Evolutionary conservation across 441 rosid genomes (phyloP), one percentile per base, ranked within the genome.

Genomic region (Gossypium gossypioides): DNA sequence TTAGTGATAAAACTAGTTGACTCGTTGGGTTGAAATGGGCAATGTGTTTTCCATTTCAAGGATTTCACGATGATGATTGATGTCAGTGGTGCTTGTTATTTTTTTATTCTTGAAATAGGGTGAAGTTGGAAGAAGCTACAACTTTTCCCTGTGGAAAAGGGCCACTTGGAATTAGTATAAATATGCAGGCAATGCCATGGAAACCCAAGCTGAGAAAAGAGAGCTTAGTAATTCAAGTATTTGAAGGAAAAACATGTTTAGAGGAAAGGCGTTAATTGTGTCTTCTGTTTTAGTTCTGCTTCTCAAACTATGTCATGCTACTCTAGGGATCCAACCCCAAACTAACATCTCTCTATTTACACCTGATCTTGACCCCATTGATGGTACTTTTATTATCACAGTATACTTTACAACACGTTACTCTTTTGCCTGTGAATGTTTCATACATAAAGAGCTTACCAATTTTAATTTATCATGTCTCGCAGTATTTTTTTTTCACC

Each of bases 11-110:
- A 5, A 63, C 9, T 34, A 37, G 51, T 63, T 63, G 67, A 62
- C 67, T 13, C n/a, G 6, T 62, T 34, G 25, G 27, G 1, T 37
- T 63, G 13, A 40, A 40, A 63, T 40, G 52, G 51, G 52, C 52
- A 63, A 63, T 63, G 68, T 63, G 68, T 63, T 63, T 63, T 40
- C 52, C 68, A 40, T 63, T 63, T 40, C 1, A 63, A 63, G 29
- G 51, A 40, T 63, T 0, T 40, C 16, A 37, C n/a, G 18, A 40
- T 19, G 68, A 40, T 29, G 51, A 22, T 6, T 34, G 40, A 34
- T 25, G 48, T 61, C 21, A 29, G 12, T 18, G 68, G 68, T 19
- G 29, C 27, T 37, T 3, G 50, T 63, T 37, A 40, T 63, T 63
- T 40, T 63, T 40, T 40, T 63, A 63, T 37, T 63, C 27, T 4